Percentiles rank a stretch among this genome's conserved stretches.
phyloP scores from a whole-genome alignment of 1,139 yeast genomes.

The Diutina scorzettiae region DNA sequence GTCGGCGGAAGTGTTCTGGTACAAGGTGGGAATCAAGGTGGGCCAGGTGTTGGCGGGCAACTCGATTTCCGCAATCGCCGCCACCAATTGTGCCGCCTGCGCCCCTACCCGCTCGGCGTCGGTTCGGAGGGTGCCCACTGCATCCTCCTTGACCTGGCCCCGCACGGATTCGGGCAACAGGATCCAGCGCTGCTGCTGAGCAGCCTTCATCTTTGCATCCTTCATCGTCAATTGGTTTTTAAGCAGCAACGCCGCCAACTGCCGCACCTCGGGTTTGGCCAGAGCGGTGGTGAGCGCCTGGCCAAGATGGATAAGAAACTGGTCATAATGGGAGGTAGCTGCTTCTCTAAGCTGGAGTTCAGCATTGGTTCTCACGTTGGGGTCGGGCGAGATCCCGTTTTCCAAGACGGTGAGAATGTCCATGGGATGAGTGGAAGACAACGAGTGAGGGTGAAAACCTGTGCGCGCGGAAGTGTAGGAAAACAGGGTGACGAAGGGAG shows the following conservation, averaged over 20 bases:
- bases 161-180: slow-evolving; percentile 43
- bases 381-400: slow-evolving; percentile 64
- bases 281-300: slow-evolving; percentile 56
- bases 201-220: slow-evolving; percentile 38
- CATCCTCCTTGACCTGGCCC: slow-evolving; percentile 51
- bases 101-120: slow-evolving; percentile 73
- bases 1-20: slow-evolving; percentile 49
- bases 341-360: slow-evolving; percentile 67
- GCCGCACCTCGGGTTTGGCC: slow-evolving; percentile 71
- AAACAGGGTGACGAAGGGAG: too few species aligned
- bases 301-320: slow-evolving; percentile 60
- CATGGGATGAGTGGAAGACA: too few species aligned
- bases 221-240: slow-evolving; percentile 85
- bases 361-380: slow-evolving; percentile 63
- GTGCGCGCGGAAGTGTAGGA: too few species aligned
- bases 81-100: slow-evolving; percentile 87
- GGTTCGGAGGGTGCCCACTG: slow-evolving; percentile 54
- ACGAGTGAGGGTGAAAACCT: too few species aligned
- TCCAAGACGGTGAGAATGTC: slow-evolving; percentile 68
- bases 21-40: slow-evolving; percentile 68
- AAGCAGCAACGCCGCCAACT: slow-evolving; percentile 80
- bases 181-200: slow-evolving; percentile 53
- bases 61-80: slow-evolving; percentile 93
- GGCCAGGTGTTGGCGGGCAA: slow-evolving; percentile 85
- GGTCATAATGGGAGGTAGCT: slow-evolving; percentile 62